Percentiles rank a stretch among this genome's conserved stretches.
Conservation (phyloP, 2,329 filamentous ascomycete genomes). For the Coleophoma crateriformis region DNA sequence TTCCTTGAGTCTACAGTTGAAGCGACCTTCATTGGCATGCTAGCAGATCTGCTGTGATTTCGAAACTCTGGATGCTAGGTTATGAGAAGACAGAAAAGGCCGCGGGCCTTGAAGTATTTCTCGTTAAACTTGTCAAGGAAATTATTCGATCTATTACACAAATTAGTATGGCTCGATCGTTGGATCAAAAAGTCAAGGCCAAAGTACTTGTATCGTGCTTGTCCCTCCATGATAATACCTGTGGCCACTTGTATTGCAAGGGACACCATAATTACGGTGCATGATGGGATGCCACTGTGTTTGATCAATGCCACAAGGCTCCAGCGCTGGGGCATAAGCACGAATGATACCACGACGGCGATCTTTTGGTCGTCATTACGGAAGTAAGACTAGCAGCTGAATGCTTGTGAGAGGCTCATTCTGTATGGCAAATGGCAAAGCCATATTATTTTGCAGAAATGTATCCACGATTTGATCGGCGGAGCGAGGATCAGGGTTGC, state of each 20-base stretch:
- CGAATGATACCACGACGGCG: constrained; percentile 41
- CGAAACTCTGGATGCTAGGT: constrained; percentile 39
- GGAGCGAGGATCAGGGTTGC: background rate
- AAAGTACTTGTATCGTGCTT: constrained; percentile 4
- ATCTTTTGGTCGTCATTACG: constrained; percentile 40
- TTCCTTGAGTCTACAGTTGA: background rate
- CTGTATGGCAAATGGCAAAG: background rate
- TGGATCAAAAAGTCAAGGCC: background rate
- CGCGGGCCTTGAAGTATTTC: constrained; percentile 47
- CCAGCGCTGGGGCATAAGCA: constrained; percentile 42
- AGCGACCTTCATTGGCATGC: background rate
- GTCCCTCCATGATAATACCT: constrained; percentile 30
- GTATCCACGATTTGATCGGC: background rate
- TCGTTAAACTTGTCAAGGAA: constrained; percentile 50
- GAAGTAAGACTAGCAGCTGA: constrained; percentile 41
- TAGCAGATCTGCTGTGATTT: background rate
- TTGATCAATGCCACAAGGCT: constrained; percentile 38
- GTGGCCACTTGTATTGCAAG: constrained; percentile 34
- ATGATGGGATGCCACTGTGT: constrained; percentile 34
- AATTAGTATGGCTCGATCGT: background rate
- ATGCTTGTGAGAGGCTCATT: constrained; percentile 12
- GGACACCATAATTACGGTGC: constrained; percentile 33
- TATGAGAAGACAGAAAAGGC: constrained; percentile 47
- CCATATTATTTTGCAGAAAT: background rate
- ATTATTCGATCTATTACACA: constrained; percentile 28